Conservation (phyloP, 1,284 basidiomycete genomes). For the Pseudozyma thailandica region DNA sequence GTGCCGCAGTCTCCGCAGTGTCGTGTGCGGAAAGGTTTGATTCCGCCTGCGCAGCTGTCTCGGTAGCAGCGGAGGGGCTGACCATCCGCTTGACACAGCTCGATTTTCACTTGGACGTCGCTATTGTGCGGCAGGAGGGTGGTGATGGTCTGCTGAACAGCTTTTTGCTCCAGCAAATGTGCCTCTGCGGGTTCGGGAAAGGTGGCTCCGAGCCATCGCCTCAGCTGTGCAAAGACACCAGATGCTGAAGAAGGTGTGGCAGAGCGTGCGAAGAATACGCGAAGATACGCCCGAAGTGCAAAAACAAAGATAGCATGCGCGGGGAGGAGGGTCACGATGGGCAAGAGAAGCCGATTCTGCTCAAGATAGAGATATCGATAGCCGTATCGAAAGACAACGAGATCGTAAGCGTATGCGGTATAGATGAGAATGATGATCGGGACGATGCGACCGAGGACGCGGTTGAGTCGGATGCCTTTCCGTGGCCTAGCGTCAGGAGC, state of each 20-base stretch:
- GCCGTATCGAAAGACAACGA: constrained; percentile 29
- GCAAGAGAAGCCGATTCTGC: neutral
- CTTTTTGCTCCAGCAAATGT: constrained; percentile 1
- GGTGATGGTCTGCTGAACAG: neutral
- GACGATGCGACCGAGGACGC: constrained; percentile 37
- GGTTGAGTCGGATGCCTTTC: constrained; percentile 35
- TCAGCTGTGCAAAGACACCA: constrained; percentile 6
- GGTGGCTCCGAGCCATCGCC: constrained; percentile 3
- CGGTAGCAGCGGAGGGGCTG: constrained; percentile 28
- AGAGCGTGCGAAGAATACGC: constrained; percentile 33
- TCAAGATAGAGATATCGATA: constrained; percentile 17
- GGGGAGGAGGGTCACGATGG: constrained; percentile 23
- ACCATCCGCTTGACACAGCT: constrained; percentile 28
- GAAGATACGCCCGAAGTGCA: constrained; percentile 29
- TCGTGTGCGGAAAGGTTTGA: constrained; percentile 24
- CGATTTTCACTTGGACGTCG: neutral
- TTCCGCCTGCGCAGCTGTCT: constrained; percentile 23
- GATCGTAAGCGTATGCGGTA: constrained; percentile 28
- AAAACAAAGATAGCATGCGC: constrained; percentile 25
- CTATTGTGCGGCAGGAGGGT: neutral
- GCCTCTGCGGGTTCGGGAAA: constrained; percentile 2
- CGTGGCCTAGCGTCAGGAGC: neutral
- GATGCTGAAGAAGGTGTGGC: neutral
- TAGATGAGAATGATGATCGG: constrained; percentile 46
- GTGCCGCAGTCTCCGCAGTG: constrained; percentile 48